Evolutionary conservation across 352 stramenopile genomes (phyloP).

Genomic region (Phytopythium chamaehyphon): DNA sequence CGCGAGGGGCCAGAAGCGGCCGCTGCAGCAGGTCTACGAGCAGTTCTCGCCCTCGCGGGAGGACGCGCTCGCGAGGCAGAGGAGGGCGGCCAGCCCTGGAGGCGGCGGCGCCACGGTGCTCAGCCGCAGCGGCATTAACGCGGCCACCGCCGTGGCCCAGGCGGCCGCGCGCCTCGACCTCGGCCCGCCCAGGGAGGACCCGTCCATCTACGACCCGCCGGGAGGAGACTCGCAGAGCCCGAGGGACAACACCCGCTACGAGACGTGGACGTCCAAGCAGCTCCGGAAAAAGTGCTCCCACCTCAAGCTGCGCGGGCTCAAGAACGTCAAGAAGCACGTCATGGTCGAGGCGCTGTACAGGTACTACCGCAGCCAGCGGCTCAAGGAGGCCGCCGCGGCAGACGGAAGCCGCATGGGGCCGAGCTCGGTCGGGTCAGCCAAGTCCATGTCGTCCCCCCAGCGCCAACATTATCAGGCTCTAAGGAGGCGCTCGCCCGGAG

Average conservation of each 20-base stretch:
- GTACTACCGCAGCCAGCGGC: constrained; percentile 66
- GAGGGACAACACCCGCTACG: constrained; percentile 57
- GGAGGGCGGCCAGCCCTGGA: not conserved
- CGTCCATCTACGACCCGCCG: constrained; percentile 29
- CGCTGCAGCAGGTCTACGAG: constrained; percentile 28
- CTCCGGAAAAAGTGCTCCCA: constrained; percentile 80
- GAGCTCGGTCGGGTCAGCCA: constrained; percentile 7
- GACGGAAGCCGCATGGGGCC: constrained; percentile 6
- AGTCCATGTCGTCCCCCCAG: constrained; percentile 10
- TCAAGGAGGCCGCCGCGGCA: constrained; percentile 31
- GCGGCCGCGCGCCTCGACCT: constrained; percentile 15
- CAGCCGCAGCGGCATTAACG: too few relatives aligned
- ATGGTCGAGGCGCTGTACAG: constrained; percentile 80
- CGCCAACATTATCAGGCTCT: constrained; percentile 7
- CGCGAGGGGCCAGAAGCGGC: constrained; percentile 28
- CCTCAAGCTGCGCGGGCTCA: constrained; percentile 71
- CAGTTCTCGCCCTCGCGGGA: not conserved
- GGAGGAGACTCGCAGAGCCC: constrained; percentile 47
- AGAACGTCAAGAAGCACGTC: constrained; percentile 86
- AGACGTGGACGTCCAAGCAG: constrained; percentile 83
- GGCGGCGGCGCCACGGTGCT: not conserved
- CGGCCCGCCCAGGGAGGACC: constrained; percentile 27
- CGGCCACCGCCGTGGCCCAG: not conserved
- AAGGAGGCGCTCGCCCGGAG: not conserved
- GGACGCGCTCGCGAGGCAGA: not conserved